Evolutionary conservation across 2,329 filamentous ascomycete species (phyloP), one percentile per base, ranked within the genome.

Genomic region (Venturia effusa): DNA sequence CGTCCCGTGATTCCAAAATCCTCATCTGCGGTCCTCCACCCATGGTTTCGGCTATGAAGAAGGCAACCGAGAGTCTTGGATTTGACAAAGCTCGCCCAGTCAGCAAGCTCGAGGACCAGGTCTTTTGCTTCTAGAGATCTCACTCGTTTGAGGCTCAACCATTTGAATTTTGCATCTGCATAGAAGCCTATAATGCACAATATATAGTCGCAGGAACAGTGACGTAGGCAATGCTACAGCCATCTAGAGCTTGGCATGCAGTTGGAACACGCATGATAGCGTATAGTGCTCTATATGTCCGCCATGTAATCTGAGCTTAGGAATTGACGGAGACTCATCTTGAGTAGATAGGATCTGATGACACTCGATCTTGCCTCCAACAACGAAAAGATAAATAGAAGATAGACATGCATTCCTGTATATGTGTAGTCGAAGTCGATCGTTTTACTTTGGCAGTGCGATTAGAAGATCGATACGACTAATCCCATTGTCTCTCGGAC

Each of bases 1-100:
- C 94, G 24, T 89, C 90, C 64, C 79, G 83, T 65, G 92, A 97
- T 72, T 87, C 96, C 79, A 97, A 97, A 85, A 84, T 99, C 70
- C 83, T 97, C 66, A 83, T 97, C 69, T 99, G 94, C 74, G 94
- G 94, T 64, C 94, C 94, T 65, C 94, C 94, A 64, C 94, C 94
- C 61, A 99, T 99, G 94, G 84, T 97, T 68, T 89, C 88, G 71
- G 93, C 92, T 61, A 88, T 97, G 81, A 99, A 99, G 89, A 97
- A 97, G 84, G 85, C 91, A 7, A 88, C 92, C 61, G 91, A 95
- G 78, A 83, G 85, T 67, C 83, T 97, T 24, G 94, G 94, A 65
- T 99, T 88, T 81, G 84, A 90, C 73, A 97, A 97, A 83, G 90
- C 94, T 51, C 86, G 87, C 66, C 91, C 93, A 55, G 92, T 97